phyloP scores from a whole-genome alignment of 768 basidiomycete genomes.

The Podaxis rugospora region DNA sequence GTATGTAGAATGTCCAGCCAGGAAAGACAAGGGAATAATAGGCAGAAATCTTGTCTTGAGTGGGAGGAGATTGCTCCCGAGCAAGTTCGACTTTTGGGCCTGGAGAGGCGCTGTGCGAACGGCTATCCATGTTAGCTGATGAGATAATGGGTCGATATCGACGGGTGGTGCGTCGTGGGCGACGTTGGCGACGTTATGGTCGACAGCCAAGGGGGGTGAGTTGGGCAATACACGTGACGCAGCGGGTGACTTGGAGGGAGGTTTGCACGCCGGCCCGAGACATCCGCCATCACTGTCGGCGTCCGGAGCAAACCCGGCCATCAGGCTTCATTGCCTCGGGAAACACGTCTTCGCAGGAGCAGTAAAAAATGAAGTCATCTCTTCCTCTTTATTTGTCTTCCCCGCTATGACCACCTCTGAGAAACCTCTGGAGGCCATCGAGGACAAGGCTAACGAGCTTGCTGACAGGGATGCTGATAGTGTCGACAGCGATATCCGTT shows the following conservation, averaged over 20 bases:
- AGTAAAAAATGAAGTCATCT: not conserved
- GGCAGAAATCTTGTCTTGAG: slow-evolving; percentile 80
- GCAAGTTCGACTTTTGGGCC: slow-evolving; percentile 21
- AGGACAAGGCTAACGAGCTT: slow-evolving; percentile 49
- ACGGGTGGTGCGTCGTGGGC: slow-evolving; percentile 21
- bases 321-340: not conserved
- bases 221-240: slow-evolving; percentile 24
- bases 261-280: slow-evolving; percentile 1
- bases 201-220: slow-evolving; percentile 19
- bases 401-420: slow-evolving; percentile 28
- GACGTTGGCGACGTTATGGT: slow-evolving; percentile 24
- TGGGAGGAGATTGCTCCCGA: slow-evolving; percentile 29
- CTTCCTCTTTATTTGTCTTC: slow-evolving; percentile 1
- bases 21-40: slow-evolving; percentile 95
- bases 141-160: slow-evolving; percentile 17
- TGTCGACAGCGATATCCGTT: slow-evolving; percentile 64
- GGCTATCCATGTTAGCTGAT: slow-evolving; percentile 34
- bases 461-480: slow-evolving; percentile 62
- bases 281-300: slow-evolving; percentile 6
- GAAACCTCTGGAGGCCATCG: slow-evolving; percentile 34
- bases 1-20: slow-evolving; percentile 94
- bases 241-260: not conserved
- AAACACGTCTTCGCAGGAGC: not conserved
- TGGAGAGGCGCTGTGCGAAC: slow-evolving; percentile 37
- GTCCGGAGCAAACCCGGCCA: slow-evolving; percentile 3